phyloP scores from a whole-genome alignment of 805 yeast genomes.

The Nakazawaea sp. region DNA sequence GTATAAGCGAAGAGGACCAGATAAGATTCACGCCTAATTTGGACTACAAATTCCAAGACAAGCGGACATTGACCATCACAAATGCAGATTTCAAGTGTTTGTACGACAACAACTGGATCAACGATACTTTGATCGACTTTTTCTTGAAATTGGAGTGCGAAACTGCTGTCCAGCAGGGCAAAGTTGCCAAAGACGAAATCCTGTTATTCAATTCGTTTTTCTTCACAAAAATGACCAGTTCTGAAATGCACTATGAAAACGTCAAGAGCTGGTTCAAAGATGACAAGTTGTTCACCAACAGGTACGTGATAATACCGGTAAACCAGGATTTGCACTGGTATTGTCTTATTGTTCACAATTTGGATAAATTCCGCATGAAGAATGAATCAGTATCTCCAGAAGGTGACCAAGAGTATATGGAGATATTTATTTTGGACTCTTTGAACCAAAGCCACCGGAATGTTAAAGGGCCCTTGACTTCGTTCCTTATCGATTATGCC shows the following conservation, averaged over 20 bases:
- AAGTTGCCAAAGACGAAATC: constrained; percentile 30
- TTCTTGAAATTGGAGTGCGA: constrained; percentile 58
- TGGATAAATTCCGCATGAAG: constrained; percentile 15
- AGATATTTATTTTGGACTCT: constrained; percentile 70
- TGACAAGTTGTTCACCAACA: constrained; percentile 46
- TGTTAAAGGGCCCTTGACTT: constrained; percentile 44
- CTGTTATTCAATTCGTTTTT: constrained; percentile 76
- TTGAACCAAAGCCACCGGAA: constrained; percentile 51
- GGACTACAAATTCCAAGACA: constrained; percentile 45
- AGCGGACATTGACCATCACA: constrained; percentile 47
- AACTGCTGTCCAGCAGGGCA: constrained; percentile 13
- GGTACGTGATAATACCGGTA: constrained; percentile 70
- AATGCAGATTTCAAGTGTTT: constrained; percentile 74
- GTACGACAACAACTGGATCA: constrained; percentile 78
- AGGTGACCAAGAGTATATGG: constrained; percentile 16
- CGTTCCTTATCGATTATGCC: constrained; percentile 63
- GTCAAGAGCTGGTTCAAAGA: constrained; percentile 76
- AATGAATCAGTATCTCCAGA: constrained; percentile 1
- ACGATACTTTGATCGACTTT: constrained; percentile 84
- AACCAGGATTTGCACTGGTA: constrained; percentile 86
- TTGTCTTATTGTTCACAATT: constrained; percentile 61
- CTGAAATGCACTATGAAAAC: constrained; percentile 43
- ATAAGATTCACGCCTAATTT: constrained; percentile 28
- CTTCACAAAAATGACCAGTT: constrained; percentile 51
- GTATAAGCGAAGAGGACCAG: constrained; percentile 22